phyloP scores from a whole-genome alignment of 2,329 filamentous ascomycete species.

The Sphaerulina vaccinii region DNA sequence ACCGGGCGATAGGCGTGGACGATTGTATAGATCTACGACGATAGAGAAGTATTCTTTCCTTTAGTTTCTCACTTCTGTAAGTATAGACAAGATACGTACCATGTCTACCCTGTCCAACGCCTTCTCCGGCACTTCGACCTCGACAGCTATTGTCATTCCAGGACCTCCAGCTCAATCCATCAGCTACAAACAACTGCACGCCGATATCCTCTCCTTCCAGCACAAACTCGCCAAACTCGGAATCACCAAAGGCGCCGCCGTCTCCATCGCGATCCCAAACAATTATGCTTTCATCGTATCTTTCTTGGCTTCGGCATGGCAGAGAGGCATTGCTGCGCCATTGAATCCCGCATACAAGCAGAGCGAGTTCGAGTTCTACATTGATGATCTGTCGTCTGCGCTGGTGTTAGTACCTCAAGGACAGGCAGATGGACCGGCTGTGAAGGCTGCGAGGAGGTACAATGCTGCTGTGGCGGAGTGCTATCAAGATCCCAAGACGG shows the following conservation, averaged over 20 bases:
- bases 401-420: constrained; percentile 74
- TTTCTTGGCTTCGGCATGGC: constrained; percentile 82
- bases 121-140: constrained; percentile 52
- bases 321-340: constrained; percentile 80
- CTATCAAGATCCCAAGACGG: constrained; percentile 64
- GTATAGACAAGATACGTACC: constrained; percentile 17
- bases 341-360: constrained; percentile 87
- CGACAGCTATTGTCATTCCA: constrained; percentile 71
- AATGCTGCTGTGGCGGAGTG: constrained; percentile 82
- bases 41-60: not conserved
- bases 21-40: not conserved
- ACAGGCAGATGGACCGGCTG: constrained; percentile 64
- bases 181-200: constrained; percentile 65
- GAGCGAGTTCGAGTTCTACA: constrained; percentile 88
- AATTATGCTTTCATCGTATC: constrained; percentile 85
- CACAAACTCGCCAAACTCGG: constrained; percentile 73
- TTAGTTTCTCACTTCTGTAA: not conserved
- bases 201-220: constrained; percentile 70
- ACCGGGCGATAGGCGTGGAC: not conserved
- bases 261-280: constrained; percentile 81
- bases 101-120: constrained; percentile 60
- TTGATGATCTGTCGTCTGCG: constrained; percentile 79
- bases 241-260: constrained; percentile 65
- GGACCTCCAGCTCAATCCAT: constrained; percentile 64
- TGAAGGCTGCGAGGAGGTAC: constrained; percentile 75